A percentile compares a stretch with the other conserved stretches of the same genome.
These are phyloP conservation scores for Penicillium angulare DNA, from an alignment of 495 filamentous ascomycete genomes.

Conservation along the genomic window DNA sequence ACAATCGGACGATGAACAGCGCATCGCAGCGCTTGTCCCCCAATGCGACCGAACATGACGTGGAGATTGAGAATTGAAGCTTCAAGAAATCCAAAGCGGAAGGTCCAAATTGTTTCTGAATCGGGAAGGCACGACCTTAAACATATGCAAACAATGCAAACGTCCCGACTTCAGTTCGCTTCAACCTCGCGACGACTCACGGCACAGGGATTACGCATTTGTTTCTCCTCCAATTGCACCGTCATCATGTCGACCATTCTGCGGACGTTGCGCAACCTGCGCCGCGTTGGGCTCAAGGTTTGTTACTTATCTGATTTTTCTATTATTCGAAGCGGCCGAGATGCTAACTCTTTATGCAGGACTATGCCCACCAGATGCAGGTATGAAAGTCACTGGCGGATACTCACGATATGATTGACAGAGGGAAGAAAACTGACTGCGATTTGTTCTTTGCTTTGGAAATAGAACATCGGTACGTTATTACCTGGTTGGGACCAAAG, in stretches of 20 bases:
- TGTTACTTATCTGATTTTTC: constrained; percentile 6
- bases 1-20: constrained; percentile 29
- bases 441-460: constrained; percentile 6
- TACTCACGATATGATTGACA: constrained; percentile 4
- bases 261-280: constrained; percentile 82
- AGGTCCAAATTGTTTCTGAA: constrained; percentile 17
- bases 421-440: constrained; percentile 23
- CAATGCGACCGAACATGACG: constrained; percentile 43
- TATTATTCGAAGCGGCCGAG: background rate
- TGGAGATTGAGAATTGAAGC: background rate
- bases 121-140: constrained; percentile 13
- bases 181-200: constrained; percentile 12
- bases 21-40: constrained; percentile 38
- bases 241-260: constrained; percentile 84
- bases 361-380: constrained; percentile 89
- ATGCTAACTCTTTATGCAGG: constrained; percentile 53
- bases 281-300: constrained; percentile 85
- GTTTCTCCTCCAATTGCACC: constrained; percentile 22
- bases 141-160: constrained; percentile 43
- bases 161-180: constrained; percentile 23
- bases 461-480: constrained; percentile 66
- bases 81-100: background rate
- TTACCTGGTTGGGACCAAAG: background rate
- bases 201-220: constrained; percentile 9
- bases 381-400: constrained; percentile 49